Base-by-base conservation (phyloP, 495 filamentous ascomycete species). In the Durotheca rogersii region DNA sequence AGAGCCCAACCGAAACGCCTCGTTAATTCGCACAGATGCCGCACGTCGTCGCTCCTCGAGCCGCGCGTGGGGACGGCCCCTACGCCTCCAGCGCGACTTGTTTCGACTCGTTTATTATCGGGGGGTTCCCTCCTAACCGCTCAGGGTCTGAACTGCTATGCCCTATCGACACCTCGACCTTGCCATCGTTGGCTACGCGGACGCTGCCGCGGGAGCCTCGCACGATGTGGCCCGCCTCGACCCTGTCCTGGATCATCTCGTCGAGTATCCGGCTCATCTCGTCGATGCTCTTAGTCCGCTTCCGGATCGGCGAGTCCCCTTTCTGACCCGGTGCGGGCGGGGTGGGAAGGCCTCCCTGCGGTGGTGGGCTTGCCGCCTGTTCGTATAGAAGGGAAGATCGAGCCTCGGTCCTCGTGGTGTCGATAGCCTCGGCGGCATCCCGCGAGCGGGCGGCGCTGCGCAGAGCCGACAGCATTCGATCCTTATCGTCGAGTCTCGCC, bases 401-500 rank as follows among this genome's bases (percentile, higher is more conserved):
- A 21, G 69, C 63, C 35, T 76, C 74, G 17, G 64, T 52, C 23
- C 72, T 68, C 18, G 56, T 60, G 36, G 65, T 66, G 6, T 78
- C 75, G 36, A 73, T 66, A 18, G 69, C 64, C 21, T 76, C 88
- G n/a, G 92, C 90, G 14, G 85, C 77, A 36, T 97, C 93, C 20
- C 93, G 80, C 51, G 95, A 93, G 27, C 90, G 78, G 12, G 90
- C 83, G 6, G 91, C 89, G 39, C 78, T 91, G n/a, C 90, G 83
- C 34, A 97, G 76, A 0, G 93, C 93, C 11, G 83, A 72, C 19
- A 97, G 75, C 94, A 97, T 98, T 11, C 84, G 81, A 62, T 96
- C 91, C 62, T 97, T 96, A 70, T 98, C 94, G 57, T 97, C 93
- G 1, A 98, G 78, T 48, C 89, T 83, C 16, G 90, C 86, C 10